Percentiles rank a stretch among this genome's conserved stretches.
These are phyloP conservation scores for Umbelopsis sp. DNA, from an alignment of 192 early-diverging fungal species.

Conservation along the genomic window DNA sequence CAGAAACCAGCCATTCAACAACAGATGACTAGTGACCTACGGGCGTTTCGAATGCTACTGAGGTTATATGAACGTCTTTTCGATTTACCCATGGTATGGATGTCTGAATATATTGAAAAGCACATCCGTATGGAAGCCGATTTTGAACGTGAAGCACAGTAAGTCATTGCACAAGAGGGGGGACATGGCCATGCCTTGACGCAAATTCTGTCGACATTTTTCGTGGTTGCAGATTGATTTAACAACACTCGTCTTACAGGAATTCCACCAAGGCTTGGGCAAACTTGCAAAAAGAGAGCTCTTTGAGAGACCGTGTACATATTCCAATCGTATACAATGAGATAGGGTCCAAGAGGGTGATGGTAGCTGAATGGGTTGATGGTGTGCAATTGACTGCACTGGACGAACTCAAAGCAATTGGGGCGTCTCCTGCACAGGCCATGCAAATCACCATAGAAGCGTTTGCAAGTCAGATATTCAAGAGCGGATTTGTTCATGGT, in stretches of 20 bases:
- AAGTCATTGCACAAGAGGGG: background rate
- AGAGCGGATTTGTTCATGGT: constrained; percentile 85
- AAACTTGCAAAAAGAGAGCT: constrained; percentile 47
- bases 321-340: constrained; percentile 81
- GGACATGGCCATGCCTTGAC: background rate
- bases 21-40: constrained; percentile 87
- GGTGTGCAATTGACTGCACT: constrained; percentile 72
- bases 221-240: no score
- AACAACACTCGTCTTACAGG: no score
- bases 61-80: constrained; percentile 73
- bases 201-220: no score
- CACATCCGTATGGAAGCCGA: constrained; percentile 85
- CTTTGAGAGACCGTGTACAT: constrained; percentile 58
- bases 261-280: constrained; percentile 73
- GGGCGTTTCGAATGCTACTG: constrained; percentile 64
- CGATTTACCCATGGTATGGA: constrained; percentile 83
- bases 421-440: constrained; percentile 45
- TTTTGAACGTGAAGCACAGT: constrained; percentile 81
- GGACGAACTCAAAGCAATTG: constrained; percentile 44
- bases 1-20: constrained; percentile 87
- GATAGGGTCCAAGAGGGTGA: constrained; percentile 64
- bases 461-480: constrained; percentile 88
- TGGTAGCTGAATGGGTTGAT: constrained; percentile 91
- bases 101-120: constrained; percentile 66
- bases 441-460: constrained; percentile 77